A percentile compares a stretch with the other conserved stretches of the same genome.
phyloP scores from a whole-genome alignment of 2,329 filamentous ascomycete species.

The Malbranchea zuffiana region DNA sequence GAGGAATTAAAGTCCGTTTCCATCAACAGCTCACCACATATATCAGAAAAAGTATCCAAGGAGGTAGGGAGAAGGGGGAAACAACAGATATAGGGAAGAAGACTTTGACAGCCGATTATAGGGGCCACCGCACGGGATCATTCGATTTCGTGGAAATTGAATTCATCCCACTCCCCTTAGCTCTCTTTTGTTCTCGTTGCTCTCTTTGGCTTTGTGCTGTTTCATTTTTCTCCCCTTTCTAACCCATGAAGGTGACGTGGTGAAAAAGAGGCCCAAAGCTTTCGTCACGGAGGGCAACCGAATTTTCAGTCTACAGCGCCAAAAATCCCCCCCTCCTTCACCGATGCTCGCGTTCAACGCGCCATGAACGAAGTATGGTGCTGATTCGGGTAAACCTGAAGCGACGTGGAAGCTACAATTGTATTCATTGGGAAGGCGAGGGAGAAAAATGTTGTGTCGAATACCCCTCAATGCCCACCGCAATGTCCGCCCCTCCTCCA shows the following conservation, averaged over 20 bases:
- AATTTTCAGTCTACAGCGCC: constrained; percentile 9
- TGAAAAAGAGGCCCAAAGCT: constrained; percentile 12
- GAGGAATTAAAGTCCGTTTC: constrained; percentile 10
- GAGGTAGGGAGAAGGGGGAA: constrained; percentile 13
- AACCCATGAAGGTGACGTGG: constrained; percentile 4
- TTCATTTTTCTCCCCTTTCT: constrained; percentile 1
- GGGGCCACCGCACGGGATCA: constrained; percentile 6
- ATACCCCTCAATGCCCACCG: too few relatives aligned
- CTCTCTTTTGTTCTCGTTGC: not conserved
- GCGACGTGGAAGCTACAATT: constrained; percentile 5
- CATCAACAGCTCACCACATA: constrained; percentile 9
- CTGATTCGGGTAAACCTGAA: constrained; percentile 5
- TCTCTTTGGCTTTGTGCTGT: too few relatives aligned
- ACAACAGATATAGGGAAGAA: constrained; percentile 14
- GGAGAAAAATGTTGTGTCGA: constrained; percentile 2
- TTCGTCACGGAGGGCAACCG: constrained; percentile 12
- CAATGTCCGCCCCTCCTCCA: not conserved
- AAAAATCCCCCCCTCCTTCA: constrained; percentile 3
- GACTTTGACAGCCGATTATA: constrained; percentile 7
- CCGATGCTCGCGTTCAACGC: constrained; percentile 3
- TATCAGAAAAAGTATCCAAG: constrained; percentile 4
- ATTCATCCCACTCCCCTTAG: constrained; percentile 7
- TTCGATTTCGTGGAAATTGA: too few relatives aligned
- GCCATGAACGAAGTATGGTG: too few relatives aligned
- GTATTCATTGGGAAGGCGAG: constrained; percentile 7